phyloP scores from a whole-genome alignment of 2,329 filamentous ascomycete genomes.

The Chaetomium sp. region DNA sequence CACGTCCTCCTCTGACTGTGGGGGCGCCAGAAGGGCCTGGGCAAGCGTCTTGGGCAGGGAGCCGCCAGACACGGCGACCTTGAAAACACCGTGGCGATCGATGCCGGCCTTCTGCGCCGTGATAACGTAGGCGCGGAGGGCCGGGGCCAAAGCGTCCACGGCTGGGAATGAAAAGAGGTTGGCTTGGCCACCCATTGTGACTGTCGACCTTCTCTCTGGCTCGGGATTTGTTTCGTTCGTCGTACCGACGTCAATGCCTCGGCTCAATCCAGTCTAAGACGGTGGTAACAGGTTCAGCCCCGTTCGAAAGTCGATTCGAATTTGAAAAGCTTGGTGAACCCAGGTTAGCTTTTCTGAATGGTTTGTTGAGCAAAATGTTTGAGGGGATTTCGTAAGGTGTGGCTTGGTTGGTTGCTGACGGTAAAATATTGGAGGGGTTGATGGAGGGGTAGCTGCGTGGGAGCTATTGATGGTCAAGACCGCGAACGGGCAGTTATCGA shows the following conservation, averaged over 20 bases:
- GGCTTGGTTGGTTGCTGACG: not conserved
- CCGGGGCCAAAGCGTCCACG: conserved; percentile 69
- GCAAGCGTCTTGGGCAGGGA: conserved; percentile 88
- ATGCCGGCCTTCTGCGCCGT: conserved; percentile 81
- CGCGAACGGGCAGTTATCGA: conserved; percentile 8
- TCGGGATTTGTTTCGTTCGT: not conserved
- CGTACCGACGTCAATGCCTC: not conserved
- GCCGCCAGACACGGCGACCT: conserved; percentile 89
- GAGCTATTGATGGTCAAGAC: not conserved
- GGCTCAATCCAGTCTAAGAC: not conserved
- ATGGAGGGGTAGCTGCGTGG: conserved; percentile 23
- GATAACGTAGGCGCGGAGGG: conserved; percentile 81
- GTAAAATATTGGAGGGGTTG: conserved; percentile 16
- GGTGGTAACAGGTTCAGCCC: not conserved
- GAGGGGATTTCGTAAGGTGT: conserved; percentile 19
- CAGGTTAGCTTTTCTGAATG: not conserved
- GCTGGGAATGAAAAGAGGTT: conserved; percentile 81
- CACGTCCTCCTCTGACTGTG: conserved; percentile 57
- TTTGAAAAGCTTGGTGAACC: not conserved
- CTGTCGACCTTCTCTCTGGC: not conserved
- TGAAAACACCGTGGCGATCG: conserved; percentile 79
- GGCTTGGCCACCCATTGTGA: conserved; percentile 60
- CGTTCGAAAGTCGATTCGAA: too few relatives aligned
- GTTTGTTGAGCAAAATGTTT: not conserved
- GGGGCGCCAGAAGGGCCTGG: conserved; percentile 71